Base-by-base conservation (phyloP, 192 early-diverging fungal genomes). In the Pilobolus umbonatus region DNA sequence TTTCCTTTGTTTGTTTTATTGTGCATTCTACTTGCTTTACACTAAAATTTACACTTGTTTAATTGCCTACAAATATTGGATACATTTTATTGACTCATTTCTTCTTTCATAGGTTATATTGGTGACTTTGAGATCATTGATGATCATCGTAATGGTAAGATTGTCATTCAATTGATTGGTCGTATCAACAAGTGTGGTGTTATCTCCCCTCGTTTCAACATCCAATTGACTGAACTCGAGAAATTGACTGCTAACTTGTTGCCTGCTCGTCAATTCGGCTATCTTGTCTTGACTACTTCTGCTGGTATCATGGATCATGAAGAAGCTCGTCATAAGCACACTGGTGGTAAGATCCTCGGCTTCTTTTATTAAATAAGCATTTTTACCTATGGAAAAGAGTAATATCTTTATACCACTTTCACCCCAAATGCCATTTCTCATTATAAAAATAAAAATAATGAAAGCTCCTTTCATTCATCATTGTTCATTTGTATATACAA, bases 261-360 rank as follows among this genome's bases (percentile, higher is more conserved):
- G 61, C 96, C 94, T 60, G 94, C 96, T 57, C 93, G 96, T 87
- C 96, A 96, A 79, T 96, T 98, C 82, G 94, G 96, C 74, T 93
- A 81, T 84, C 82, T 98, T 44, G 89, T 88, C 71, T 73, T 91
- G 67, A 93, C 93, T 79, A 92, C 93, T 75, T 91, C 90, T 40
- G 84, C 88, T 64, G 96, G 96, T 80, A 96, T 98, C 81, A 98
- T 98, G 90, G 96, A 99, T 83, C 96, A 99, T 82, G 91, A 93
- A 73, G 94, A 96, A 83, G 94, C 94, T 57, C 89, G 96, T 87
- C 80, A 88, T 60, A 94, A 92, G 82, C 91, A 94, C 76, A 81
- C 88, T 75, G 96, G 93, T 87, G 96, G 96, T 66, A 96, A 96
- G 88, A 87, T 97, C 78, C 87, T 97, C 63, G 94, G 93, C 71